Conservation (phyloP, 2,329 filamentous ascomycete species). For the Davidsoniella australis region DNA sequence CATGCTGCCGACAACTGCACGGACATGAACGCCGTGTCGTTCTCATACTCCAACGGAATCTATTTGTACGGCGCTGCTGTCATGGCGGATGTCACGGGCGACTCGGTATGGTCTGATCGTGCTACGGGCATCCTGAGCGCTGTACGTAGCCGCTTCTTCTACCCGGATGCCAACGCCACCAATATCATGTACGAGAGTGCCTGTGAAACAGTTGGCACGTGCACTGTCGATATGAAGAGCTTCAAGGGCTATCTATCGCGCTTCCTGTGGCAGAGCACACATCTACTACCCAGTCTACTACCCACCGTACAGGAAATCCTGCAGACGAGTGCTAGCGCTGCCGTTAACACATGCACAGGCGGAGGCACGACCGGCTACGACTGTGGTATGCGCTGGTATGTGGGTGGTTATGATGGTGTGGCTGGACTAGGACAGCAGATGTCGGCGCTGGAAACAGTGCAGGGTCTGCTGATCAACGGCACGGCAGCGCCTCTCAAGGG, state of each 20-base stretch:
- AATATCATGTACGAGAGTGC: constrained; percentile 48
- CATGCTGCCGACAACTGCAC: constrained; percentile 36
- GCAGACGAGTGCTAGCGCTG: constrained; percentile 34
- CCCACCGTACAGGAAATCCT: constrained; percentile 31
- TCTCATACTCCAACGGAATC: constrained; percentile 49
- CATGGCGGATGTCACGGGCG: constrained; percentile 42
- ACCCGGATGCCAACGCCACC: constrained; percentile 31
- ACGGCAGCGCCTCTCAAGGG: constrained; percentile 29
- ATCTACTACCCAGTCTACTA: constrained; percentile 37
- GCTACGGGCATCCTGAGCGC: constrained; percentile 34
- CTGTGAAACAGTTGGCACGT: constrained; percentile 41
- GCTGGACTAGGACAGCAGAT: constrained; percentile 46
- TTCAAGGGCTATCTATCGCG: constrained; percentile 53
- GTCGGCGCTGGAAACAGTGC: constrained; percentile 45
- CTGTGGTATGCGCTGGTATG: constrained; percentile 49
- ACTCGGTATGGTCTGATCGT: constrained; percentile 35
- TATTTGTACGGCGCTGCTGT: constrained; percentile 48
- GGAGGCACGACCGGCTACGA: constrained; percentile 28
- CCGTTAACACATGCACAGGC: constrained; percentile 39
- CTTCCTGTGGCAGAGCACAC: constrained; percentile 42
- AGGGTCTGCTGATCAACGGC: constrained; percentile 34
- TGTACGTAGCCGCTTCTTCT: constrained; percentile 34
- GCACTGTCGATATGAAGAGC: constrained; percentile 46
- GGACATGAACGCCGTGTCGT: constrained; percentile 35
- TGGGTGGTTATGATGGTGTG: constrained; percentile 35